Percentiles rank a stretch among this genome's conserved stretches.
Conservation (phyloP, 2,329 filamentous ascomycete species). For the Neofusicoccum ribis region DNA sequence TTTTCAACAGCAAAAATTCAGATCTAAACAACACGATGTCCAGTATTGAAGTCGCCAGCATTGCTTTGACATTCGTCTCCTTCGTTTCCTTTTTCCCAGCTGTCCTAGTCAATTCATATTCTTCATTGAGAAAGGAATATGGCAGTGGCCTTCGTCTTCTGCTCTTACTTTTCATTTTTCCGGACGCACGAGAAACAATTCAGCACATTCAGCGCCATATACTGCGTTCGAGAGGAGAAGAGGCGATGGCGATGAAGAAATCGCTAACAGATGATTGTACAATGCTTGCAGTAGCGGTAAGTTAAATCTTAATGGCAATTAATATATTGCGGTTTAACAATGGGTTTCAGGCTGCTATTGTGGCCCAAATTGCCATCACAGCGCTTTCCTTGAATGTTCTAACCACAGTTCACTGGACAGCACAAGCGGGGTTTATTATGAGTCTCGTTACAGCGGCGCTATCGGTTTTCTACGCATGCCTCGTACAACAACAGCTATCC, state of each 20-base stretch:
- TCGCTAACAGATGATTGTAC: constrained; percentile 16
- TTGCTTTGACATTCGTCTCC: no score
- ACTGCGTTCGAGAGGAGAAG: background rate
- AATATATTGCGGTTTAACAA: no score
- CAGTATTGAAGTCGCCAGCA: no score
- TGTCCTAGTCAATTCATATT: no score
- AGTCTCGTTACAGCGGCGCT: constrained; percentile 23
- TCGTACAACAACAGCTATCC: constrained; percentile 19
- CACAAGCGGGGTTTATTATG: constrained; percentile 21
- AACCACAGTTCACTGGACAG: constrained; percentile 23
- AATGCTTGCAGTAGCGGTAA: constrained; percentile 22
- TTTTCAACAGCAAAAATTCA: no score
- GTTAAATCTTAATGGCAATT: no score
- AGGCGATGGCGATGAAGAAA: background rate
- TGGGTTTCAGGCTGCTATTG: constrained; percentile 23
- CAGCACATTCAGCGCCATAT: background rate
- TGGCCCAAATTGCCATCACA: constrained; percentile 26
- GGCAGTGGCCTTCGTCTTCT: no score
- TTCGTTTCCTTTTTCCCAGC: no score
- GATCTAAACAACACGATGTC: no score
- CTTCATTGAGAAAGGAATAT: no score
- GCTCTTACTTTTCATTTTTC: no score
- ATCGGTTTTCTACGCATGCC: constrained; percentile 24
- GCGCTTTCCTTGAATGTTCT: constrained; percentile 19
- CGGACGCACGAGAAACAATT: no score